These are phyloP conservation scores for Cubamyces lactineus DNA, from an alignment of 768 basidiomycete species.

Conservation along the genomic window DNA sequence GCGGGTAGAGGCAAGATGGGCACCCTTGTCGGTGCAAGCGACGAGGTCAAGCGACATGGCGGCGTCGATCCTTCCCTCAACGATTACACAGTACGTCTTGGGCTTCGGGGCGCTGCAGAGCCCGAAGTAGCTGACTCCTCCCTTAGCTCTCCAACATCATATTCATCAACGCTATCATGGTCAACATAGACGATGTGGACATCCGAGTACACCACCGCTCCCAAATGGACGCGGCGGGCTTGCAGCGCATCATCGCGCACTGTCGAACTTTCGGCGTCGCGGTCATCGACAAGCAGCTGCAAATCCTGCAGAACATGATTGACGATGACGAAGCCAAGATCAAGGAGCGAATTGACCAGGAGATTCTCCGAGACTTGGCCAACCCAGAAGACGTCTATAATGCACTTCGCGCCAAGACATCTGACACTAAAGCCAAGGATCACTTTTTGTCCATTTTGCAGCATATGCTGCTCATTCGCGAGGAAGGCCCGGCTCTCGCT, in stretches of 20 bases:
- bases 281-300: slow-evolving; percentile 67
- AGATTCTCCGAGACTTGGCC: slow-evolving; percentile 73
- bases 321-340: slow-evolving; percentile 77
- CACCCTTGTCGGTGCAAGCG: slow-evolving; percentile 91
- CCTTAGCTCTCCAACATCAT: slow-evolving; percentile 68
- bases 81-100: slow-evolving; percentile 77
- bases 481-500: slow-evolving; percentile 81
- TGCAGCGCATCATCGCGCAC: slow-evolving; percentile 71
- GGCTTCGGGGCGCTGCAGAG: not conserved
- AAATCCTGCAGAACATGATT: slow-evolving; percentile 58
- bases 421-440: slow-evolving; percentile 76
- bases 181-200: slow-evolving; percentile 74
- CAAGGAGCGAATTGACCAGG: slow-evolving; percentile 74
- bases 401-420: slow-evolving; percentile 75
- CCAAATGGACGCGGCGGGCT: slow-evolving; percentile 88
- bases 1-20: slow-evolving; percentile 93
- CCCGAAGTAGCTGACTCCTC: not conserved
- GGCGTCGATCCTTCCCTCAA: slow-evolving; percentile 70
- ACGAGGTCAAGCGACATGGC: slow-evolving; percentile 75
- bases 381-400: slow-evolving; percentile 88
- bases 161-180: slow-evolving; percentile 71
- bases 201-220: slow-evolving; percentile 84
- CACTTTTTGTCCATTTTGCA: slow-evolving; percentile 95
- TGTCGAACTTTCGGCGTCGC: slow-evolving; percentile 68
- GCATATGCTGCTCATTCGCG: slow-evolving; percentile 87